Base-by-base conservation (phyloP, 768 basidiomycete genomes). In the Punctularia strigosozonata region DNA sequence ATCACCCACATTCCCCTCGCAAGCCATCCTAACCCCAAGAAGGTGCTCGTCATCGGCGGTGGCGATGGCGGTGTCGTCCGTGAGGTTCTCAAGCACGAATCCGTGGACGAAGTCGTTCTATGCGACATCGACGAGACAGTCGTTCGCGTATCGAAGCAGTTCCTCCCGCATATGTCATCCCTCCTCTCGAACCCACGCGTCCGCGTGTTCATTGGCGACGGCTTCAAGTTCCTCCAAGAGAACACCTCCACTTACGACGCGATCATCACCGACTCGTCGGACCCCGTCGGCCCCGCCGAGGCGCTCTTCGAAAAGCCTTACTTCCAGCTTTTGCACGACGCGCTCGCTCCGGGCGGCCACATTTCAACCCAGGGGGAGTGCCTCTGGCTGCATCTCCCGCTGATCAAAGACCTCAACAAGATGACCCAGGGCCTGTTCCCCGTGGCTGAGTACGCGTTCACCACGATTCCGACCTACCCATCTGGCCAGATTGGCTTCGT, bases 61-160 rank as follows among this genome's bases (percentile, higher is more conserved):
- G 95, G 95, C 21, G 95, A 99, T 58, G 95, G 95, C 31, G 95
- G 94, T 48, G 94, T 98, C 45, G 88, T 99, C 31, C 81, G 94
- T 35, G 94, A 99, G 60, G 89, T 91, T 18, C 74, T 99, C 55
- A 97, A 92, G 70, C 92, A 98, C 61, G 72, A 80, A 37, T 70
- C 74, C 2, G 91, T 99, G 40, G 77, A 97, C 59, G 61, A 88
- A 49, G 91, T 97, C 48, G 88, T 92, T 14, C 77, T 99, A 5
- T 92, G 89, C 63, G 94, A 98, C 60, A 99, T 99, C 51, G 94
- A 98, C 56, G 92, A 98, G 72, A 91, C 91, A 18, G 94, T 98
- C 50, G 74, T 94, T 45, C 82, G 91, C 33, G 91, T 98, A 20
- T 92, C 92, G 46, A 97, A 94, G 67, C 65, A 64, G 43, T 97